Evolutionary conservation across 768 basidiomycete species (phyloP), one percentile per base, ranked within the genome.

Genomic region (Boletus reticuloceps): DNA sequence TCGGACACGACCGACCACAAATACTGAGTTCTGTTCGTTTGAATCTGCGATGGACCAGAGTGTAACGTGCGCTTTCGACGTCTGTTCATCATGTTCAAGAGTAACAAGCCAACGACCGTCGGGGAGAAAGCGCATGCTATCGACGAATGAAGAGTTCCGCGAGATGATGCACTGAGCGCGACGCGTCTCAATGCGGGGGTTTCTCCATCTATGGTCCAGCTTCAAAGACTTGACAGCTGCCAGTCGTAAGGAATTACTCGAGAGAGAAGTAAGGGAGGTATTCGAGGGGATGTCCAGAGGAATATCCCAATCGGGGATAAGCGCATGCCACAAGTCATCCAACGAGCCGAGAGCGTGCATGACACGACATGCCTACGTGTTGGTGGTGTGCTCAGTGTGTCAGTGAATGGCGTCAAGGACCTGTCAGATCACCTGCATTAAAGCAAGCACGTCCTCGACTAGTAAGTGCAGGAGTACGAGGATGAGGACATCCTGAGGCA

Each of bases 301-400:
- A 32, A 79, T 56, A 36, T 72, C 72, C 54, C 70, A 64, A 20
- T 55, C 27, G 11, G 55, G 51, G 39, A 62, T 53, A 22, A 51
- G 80, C 59, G 34, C 74, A 74, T 80, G 83, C 82, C 83, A 85
- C 38, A 82, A 66, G 64, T 82, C 82, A 63, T 86, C 79, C 39
- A 67, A 67, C 47, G 73, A 74, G 14, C 75, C 76, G 41, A 80
- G 75, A n/a, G 76, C 75, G 70, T 85, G 77, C 54, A 84, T 68
- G 56, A 70, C 78, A 78, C 83, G 84, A 76, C 82, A 82, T 66
- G 81, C 78, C 81, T 85, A 67, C 72, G 72, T 74, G 73, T 66
- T 31, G 37, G n/a, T 12, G 6, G 31, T 42, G 43, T 53, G 34
- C 6, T 36, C 34, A 36, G 13, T 36, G 11, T 14, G 57, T 68